phyloP scores from a whole-genome alignment of 1,284 basidiomycete species.

The Amanita bisporigera region DNA sequence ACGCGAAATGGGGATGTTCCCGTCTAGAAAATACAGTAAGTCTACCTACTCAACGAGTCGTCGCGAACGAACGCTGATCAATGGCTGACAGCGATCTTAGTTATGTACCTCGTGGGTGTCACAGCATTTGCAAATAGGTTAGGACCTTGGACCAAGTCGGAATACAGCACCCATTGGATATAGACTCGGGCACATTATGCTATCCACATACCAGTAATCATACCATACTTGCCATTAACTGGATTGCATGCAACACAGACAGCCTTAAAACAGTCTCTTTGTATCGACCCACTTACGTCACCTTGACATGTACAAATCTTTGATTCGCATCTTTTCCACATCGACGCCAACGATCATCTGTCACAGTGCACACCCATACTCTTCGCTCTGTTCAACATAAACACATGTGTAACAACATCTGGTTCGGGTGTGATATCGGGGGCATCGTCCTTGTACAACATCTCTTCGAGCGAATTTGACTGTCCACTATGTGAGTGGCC shows the following conservation, averaged over 20 bases:
- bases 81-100: conserved; percentile 48
- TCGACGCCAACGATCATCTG: neutral
- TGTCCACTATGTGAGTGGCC: too few species aligned
- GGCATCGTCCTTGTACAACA: too few species aligned
- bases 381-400: conserved; percentile 43
- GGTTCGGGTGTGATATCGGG: conserved; percentile 47
- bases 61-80: neutral
- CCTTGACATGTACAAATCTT: neutral
- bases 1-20: conserved; percentile 41
- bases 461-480: too few species aligned
- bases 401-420: conserved; percentile 51
- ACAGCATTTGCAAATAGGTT: conserved; percentile 48
- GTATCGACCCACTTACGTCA: neutral
- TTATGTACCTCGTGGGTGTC: conserved; percentile 56
- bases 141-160: conserved; percentile 46
- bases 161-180: conserved; percentile 47
- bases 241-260: too few species aligned
- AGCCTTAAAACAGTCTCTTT: too few species aligned
- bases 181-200: neutral
- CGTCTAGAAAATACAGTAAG: conserved; percentile 39
- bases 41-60: neutral
- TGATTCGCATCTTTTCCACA: neutral
- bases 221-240: neutral
- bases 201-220: too few species aligned
- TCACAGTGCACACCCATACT: neutral